A percentile compares a stretch with the other conserved stretches of the same genome.
These are phyloP conservation scores for Nadsonia commutata DNA, from an alignment of 1,139 yeast species.

Conservation along the genomic window DNA sequence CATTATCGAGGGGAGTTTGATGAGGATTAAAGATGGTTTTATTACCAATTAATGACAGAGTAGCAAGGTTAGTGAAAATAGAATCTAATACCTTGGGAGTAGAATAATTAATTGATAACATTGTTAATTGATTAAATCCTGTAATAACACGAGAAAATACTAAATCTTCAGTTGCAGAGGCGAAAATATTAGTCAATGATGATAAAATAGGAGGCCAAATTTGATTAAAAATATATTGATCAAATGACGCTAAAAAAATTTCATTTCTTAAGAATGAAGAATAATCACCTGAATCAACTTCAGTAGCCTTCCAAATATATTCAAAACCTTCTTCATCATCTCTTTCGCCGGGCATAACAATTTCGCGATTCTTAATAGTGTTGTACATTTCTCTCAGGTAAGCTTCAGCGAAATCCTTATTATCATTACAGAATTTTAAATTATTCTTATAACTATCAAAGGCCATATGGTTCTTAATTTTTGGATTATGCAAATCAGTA, in stretches of 20 bases:
- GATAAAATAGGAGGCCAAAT: conserved; percentile 49
- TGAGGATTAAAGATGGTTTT: background rate
- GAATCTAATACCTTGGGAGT: conserved; percentile 46
- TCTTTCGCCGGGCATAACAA: conserved; percentile 96
- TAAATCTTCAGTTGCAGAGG: conserved; percentile 82
- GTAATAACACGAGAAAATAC: conserved; percentile 77
- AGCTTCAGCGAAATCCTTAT: conserved; percentile 57
- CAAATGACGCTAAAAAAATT: conserved; percentile 27
- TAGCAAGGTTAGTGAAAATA: conserved; percentile 45
- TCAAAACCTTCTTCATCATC: conserved; percentile 80
- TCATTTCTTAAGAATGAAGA: conserved; percentile 18
- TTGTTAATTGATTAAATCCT: conserved; percentile 72
- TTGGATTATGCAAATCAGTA: conserved; percentile 86
- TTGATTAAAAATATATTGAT: conserved; percentile 51
- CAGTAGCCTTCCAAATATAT: conserved; percentile 68
- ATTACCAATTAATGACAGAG: background rate
- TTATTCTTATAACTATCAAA: conserved; percentile 68
- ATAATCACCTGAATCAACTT: conserved; percentile 9
- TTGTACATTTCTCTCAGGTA: conserved; percentile 66
- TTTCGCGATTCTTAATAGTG: conserved; percentile 74
- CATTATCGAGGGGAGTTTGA: conserved; percentile 15
- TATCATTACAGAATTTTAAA: conserved; percentile 59
- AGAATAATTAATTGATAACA: conserved; percentile 53
- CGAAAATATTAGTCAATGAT: conserved; percentile 62
- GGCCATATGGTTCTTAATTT: conserved; percentile 64